Base-by-base conservation (phyloP, 768 basidiomycete genomes). In the Amanita pallidorosea region DNA sequence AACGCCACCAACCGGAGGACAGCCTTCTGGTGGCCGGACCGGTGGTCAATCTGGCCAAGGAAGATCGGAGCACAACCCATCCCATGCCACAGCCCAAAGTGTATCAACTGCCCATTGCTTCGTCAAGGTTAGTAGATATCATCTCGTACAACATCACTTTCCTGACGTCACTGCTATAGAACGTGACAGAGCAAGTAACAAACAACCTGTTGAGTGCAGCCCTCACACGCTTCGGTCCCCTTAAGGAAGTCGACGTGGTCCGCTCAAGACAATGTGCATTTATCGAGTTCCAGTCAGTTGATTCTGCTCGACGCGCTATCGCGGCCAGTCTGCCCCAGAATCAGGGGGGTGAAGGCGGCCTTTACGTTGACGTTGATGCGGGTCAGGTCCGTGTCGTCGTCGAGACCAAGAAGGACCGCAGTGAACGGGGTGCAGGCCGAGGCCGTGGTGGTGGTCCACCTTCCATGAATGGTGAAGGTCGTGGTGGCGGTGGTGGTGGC, bases 221-320 rank as follows among this genome's bases (percentile, higher is more conserved):
- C 2, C 73, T 93, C 33, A 67, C 72, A 29, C 80, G 83, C 31
- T 94, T 94, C 64, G 91, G 91, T 0, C 72, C 81, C 0, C 74
- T 96, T 61, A 89, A 87, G 65, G 91, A 92, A 20, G 67, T 93
- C 37, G 94, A 97, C 66, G 83, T 96, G 56, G 84, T 95, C 37
- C 87, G 86, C 55, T 63, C 60, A 61, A 95, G 89, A 65, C 90
- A 88, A 0, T 97, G 94, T 61, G 94, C 93, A 0, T 97, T 98
- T 78, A 73, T 96, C 60, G 95, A 97, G 66, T 98, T 94, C 71
- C 64, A 61, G 20, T 68, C 69, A 1, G 65, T 94, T 52, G 92
- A 94, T 1, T 69, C 80, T 34, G 95, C 95, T n/a, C 76, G 81
- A 58, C 79, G 82, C 40, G 95, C 95, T 2, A 95, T 99, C 61